These are phyloP conservation scores for Diospyros lotus DNA, from an alignment of 148 eudicot species.

Conservation along the genomic window DNA sequence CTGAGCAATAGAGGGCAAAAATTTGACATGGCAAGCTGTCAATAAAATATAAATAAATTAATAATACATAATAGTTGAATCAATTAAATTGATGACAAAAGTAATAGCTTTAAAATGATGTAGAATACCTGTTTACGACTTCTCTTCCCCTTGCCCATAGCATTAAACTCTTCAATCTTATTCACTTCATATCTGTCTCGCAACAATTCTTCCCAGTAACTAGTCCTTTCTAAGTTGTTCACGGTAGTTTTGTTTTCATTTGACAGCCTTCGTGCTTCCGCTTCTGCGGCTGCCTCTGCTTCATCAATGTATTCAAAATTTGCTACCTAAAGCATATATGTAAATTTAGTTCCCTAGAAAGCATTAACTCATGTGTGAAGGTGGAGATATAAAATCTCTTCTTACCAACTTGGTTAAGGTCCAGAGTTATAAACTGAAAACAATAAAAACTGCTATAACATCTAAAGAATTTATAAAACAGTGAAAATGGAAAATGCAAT, in stretches of 20 bases:
- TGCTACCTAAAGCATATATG: conserved; percentile 60
- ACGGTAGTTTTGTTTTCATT: conserved; percentile 41
- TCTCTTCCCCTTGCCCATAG: conserved; percentile 95
- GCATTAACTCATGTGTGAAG: background rate
- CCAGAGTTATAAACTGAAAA: background rate
- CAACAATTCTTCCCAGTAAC: conserved; percentile 88
- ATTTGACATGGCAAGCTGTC: too few species aligned
- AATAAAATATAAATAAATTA: too few species aligned
- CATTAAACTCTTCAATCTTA: conserved; percentile 78
- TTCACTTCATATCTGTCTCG: conserved; percentile 75
- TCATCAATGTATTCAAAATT: conserved; percentile 91
- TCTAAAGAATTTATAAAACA: background rate
- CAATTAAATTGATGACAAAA: conserved; percentile 3
- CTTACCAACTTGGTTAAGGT: background rate
- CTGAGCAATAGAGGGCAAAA: background rate
- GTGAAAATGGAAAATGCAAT: too few species aligned
- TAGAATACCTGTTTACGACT: conserved; percentile 85
- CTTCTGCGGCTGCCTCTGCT: conserved; percentile 63
- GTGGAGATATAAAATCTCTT: background rate
- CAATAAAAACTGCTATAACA: background rate
- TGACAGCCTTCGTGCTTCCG: conserved; percentile 52
- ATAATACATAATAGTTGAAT: background rate
- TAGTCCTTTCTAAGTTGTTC: conserved; percentile 55
- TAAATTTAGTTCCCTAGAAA: conserved; percentile 8
- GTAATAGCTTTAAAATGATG: background rate